phyloP scores from a whole-genome alignment of 495 filamentous ascomycete genomes.

The Cladorrhinum samala region DNA sequence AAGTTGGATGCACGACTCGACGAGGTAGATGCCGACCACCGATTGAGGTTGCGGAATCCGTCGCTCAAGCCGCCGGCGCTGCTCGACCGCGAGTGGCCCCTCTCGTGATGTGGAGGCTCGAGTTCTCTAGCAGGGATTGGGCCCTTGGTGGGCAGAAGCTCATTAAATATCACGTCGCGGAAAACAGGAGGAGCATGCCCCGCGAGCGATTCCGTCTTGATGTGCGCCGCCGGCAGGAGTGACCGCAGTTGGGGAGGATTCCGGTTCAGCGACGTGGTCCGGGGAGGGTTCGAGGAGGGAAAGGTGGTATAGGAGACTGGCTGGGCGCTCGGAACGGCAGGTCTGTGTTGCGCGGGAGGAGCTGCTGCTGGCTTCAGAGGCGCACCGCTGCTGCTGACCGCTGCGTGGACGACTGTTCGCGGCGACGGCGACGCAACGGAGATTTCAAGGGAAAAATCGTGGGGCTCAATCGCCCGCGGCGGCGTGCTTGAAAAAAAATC shows the following conservation, averaged over 20 bases:
- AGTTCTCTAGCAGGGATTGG: conserved; percentile 21
- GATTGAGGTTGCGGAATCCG: conserved; percentile 66
- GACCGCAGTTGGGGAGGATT: conserved; percentile 27
- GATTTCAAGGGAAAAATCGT: conserved; percentile 4
- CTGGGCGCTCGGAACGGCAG: conserved; percentile 5
- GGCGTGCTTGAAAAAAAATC: conserved; percentile 8
- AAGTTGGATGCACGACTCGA: conserved; percentile 59
- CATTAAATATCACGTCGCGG: conserved; percentile 28
- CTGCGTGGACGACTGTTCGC: conserved; percentile 9
- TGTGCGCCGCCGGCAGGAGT: conserved; percentile 28
- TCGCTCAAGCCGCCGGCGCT: conserved; percentile 49
- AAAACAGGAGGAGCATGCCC: conserved; percentile 10
- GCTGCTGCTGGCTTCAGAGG: neutral
- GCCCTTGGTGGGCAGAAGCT: conserved; percentile 18
- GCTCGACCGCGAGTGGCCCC: conserved; percentile 37
- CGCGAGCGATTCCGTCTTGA: conserved; percentile 11
- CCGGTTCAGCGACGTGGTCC: conserved; percentile 29
- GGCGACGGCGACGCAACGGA: conserved; percentile 17
- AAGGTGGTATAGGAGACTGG: conserved; percentile 16
- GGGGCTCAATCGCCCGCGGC: conserved; percentile 1
- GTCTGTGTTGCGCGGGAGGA: too few relatives aligned
- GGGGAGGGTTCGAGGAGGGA: conserved; percentile 22
- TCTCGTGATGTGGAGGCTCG: conserved; percentile 21
- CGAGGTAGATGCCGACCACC: conserved; percentile 73
- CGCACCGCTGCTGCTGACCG: conserved; percentile 5